Base-by-base conservation (phyloP, 2,329 filamentous ascomycete species). In the Pseudogymnoascus verrucosus region DNA sequence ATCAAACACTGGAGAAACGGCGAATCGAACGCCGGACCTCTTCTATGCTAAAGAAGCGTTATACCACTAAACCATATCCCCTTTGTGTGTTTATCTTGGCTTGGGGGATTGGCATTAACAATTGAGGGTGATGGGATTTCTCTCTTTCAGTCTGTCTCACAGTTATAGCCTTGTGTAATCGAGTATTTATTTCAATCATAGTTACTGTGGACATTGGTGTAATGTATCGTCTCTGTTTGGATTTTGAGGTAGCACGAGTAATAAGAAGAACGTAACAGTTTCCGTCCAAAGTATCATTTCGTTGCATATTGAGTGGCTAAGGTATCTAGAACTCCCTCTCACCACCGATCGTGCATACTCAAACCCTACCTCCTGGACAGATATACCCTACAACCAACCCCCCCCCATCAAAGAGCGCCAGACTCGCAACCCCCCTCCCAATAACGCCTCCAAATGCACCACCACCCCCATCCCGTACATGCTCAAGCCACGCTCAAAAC, bases 21-120 rank as follows among this genome's bases (percentile, higher is more conserved):
- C 44, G 44, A 51, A 51, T 51, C 44, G 44, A 51, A 51, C 44
- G 44, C 44, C 44, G 44, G 44, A 51, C 44, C 44, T 51, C 44
- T 51, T 51, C 44, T 51, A 51, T 51, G 44, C 44, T 51, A 51
- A 47, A 47, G 42, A 47, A 47, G 42, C 42, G 19, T 47, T 47
- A 47, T 47, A 47, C 42, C 42, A 47, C 42, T 47, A 47, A 47
- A 47, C 42, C 42, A 47, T 47, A 47, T 47, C 42, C 42, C 42
- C 42, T 23, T 51, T 51, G 21, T 47, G 42, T 47, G 42, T 47
- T 19, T 51, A 51, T 21, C 47, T 54, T 19, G 31, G 47, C 47
- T 19, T 31, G 28, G 7, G 8, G 44, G 21, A n/a, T 7, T 28
- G 44, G 7, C 12, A 16, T 4, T 51, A 28, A n/a, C 1, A 28